Percentiles rank a stretch among this genome's conserved stretches.
phyloP scores from a whole-genome alignment of 768 basidiomycete species.

The Glaciozyma antarctica region DNA sequence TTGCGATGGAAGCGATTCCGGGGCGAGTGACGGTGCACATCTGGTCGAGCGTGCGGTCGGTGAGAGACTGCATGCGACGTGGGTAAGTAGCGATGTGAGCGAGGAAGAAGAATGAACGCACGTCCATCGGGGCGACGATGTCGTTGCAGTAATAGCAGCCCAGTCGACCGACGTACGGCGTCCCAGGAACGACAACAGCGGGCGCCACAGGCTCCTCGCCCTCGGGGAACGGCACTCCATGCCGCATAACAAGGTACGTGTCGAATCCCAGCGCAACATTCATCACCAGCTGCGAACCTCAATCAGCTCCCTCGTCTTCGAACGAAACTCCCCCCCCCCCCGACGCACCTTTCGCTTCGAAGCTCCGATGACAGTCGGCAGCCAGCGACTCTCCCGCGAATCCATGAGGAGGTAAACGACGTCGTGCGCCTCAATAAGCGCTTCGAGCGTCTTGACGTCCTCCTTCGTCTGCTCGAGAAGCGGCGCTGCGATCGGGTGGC shows the following conservation, averaged over 20 bases:
- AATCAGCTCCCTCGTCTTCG: not conserved
- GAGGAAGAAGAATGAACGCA: slow-evolving; percentile 41
- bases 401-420: slow-evolving; percentile 92
- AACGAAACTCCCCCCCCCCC: not conserved
- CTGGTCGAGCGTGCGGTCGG: slow-evolving; percentile 89
- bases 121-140: slow-evolving; percentile 90
- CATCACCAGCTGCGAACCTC: slow-evolving; percentile 59
- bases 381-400: slow-evolving; percentile 92
- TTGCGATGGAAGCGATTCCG: slow-evolving; percentile 83
- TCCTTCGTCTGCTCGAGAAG: slow-evolving; percentile 51
- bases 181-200: not conserved
- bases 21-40: slow-evolving; percentile 99
- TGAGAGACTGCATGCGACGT: slow-evolving; percentile 47
- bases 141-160: slow-evolving; percentile 99
- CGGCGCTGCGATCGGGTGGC: slow-evolving; percentile 67
- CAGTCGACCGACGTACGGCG: slow-evolving; percentile 42
- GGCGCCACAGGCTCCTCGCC: not conserved
- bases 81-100: not conserved
- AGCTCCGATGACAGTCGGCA: slow-evolving; percentile 79
- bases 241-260: slow-evolving; percentile 91
- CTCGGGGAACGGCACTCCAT: slow-evolving; percentile 54
- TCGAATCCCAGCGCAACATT: slow-evolving; percentile 95
- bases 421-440: slow-evolving; percentile 74
- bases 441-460: slow-evolving; percentile 65
- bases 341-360: slow-evolving; percentile 66